phyloP scores from a whole-genome alignment of 2,329 filamentous ascomycete genomes.

The Calonectria naviculata region DNA sequence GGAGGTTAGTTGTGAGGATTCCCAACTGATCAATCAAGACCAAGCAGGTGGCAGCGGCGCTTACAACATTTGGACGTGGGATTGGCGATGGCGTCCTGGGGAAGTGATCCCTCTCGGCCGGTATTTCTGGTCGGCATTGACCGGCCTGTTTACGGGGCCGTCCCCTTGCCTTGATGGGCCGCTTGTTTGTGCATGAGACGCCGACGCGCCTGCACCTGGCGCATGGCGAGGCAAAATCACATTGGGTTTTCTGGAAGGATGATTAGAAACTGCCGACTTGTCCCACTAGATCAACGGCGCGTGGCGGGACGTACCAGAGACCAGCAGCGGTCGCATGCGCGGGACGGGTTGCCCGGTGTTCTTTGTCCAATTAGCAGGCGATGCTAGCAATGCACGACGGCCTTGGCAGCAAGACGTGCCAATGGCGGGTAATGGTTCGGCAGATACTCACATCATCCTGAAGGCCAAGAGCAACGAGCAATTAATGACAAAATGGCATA shows the following conservation, averaged over 20 bases:
- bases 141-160: not conserved
- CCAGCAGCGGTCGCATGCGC: constrained; percentile 5
- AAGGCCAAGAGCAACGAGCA: not conserved
- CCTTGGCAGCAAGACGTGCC: too few relatives aligned
- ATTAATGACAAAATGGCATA: not conserved
- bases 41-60: not conserved
- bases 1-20: not conserved
- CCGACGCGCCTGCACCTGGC: not conserved
- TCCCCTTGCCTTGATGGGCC: not conserved
- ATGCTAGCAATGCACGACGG: not conserved
- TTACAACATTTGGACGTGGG: not conserved
- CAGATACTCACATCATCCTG: not conserved
- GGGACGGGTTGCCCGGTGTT: not conserved
- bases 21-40: not conserved
- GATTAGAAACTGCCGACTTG: not conserved
- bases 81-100: not conserved
- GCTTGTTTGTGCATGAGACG: not conserved
- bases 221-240: not conserved
- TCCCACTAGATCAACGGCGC: not conserved
- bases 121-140: not conserved
- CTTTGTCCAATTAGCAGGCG: not conserved
- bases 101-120: not conserved
- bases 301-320: not conserved
- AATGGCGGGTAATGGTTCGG: not conserved
- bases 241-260: not conserved